A percentile compares a stretch with the other conserved stretches of the same genome.
Evolutionary conservation across 192 early-diverging fungal species (phyloP).

Genomic region (Gonapodya sp.): DNA sequence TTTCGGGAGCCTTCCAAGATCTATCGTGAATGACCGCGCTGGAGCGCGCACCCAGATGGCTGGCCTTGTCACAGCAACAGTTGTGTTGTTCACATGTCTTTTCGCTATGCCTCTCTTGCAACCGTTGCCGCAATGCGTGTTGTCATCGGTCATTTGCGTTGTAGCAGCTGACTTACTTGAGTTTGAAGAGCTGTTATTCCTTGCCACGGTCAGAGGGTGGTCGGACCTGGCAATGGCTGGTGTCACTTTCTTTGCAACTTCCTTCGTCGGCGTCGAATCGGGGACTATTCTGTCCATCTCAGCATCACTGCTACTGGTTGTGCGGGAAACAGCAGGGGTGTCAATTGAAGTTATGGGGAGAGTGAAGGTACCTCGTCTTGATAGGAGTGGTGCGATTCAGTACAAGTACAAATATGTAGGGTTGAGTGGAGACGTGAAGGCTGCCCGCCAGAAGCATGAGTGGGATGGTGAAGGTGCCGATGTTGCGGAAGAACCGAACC

Average conservation of each 20-base stretch:
- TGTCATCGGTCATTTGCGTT: slow-evolving; percentile 72
- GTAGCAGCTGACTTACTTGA: slow-evolving; percentile 72
- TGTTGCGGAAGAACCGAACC: no score
- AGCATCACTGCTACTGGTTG: slow-evolving; percentile 77
- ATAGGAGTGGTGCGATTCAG: not conserved
- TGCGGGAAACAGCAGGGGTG: slow-evolving; percentile 83
- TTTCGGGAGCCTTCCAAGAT: slow-evolving; percentile 85
- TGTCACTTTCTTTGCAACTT: slow-evolving; percentile 84
- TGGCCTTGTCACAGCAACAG: slow-evolving; percentile 64
- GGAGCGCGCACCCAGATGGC: slow-evolving; percentile 85
- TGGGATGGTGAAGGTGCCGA: not conserved
- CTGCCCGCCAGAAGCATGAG: not conserved
- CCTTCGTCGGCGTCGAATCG: slow-evolving; percentile 79
- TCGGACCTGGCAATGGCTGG: slow-evolving; percentile 72
- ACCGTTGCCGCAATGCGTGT: slow-evolving; percentile 71
- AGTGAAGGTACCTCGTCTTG: slow-evolving; percentile 6
- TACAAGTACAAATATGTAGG: not conserved
- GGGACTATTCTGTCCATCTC: slow-evolving; percentile 88
- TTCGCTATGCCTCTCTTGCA: slow-evolving; percentile 74
- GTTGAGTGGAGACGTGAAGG: not conserved
- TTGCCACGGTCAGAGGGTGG: slow-evolving; percentile 70
- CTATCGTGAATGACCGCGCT: slow-evolving; percentile 85
- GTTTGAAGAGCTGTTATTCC: slow-evolving; percentile 66
- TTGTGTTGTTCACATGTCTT: slow-evolving; percentile 72
- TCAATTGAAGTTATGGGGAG: slow-evolving; percentile 65